Evolutionary conservation across 2,329 filamentous ascomycete genomes (phyloP).

Genomic region (Didymella sp.): DNA sequence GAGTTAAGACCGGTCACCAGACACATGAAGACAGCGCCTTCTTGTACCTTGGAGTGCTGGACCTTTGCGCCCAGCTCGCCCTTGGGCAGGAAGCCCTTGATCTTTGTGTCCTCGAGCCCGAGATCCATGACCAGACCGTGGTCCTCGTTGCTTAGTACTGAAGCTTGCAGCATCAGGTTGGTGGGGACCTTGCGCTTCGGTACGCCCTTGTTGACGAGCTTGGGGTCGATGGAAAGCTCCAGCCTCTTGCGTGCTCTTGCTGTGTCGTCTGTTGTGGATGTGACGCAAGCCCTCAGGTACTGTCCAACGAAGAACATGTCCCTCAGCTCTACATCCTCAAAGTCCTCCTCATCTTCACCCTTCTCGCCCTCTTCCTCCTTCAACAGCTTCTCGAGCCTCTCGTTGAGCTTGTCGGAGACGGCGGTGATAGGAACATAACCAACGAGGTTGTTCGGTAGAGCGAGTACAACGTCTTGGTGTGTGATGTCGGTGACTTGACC

Average conservation of each 20-base stretch:
- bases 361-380: constrained; percentile 68
- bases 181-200: constrained; percentile 74
- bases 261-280: constrained; percentile 75
- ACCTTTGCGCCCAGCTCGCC: constrained; percentile 76
- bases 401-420: constrained; percentile 81
- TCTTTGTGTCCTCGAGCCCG: constrained; percentile 70
- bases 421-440: constrained; percentile 91
- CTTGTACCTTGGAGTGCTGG: constrained; percentile 72
- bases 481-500: constrained; percentile 86
- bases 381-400: constrained; percentile 72
- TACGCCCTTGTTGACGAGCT: constrained; percentile 78
- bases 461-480: constrained; percentile 76
- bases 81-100: constrained; percentile 84
- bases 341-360: constrained; percentile 56
- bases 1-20: constrained; percentile 76
- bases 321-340: constrained; percentile 72
- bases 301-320: constrained; percentile 82
- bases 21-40: constrained; percentile 85
- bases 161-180: constrained; percentile 83
- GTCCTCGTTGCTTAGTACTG: constrained; percentile 91
- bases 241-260: constrained; percentile 78
- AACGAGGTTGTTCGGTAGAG: constrained; percentile 89
- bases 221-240: constrained; percentile 83
- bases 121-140: constrained; percentile 94
- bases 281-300: constrained; percentile 84